Evolutionary conservation across 306 rosid genomes (phyloP), one percentile per base, ranked within the genome.

Genomic region (Malus sieversii): DNA sequence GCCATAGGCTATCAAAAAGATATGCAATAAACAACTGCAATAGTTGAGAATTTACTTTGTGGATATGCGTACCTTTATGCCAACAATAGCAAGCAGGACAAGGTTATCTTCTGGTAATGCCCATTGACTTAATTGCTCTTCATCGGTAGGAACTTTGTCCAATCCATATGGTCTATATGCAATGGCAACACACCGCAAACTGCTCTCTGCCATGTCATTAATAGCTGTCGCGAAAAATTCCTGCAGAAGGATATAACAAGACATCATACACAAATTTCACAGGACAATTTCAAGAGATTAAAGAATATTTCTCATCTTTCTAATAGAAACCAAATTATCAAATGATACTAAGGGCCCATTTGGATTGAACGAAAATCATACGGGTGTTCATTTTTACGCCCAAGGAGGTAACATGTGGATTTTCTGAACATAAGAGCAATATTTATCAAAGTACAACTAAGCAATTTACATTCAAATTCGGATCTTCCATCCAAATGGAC

Each of bases 141-240:
- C 96, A 66, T 83, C 84, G 23, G 86, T 65, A 55, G 98, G 97
- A 87, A 95, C 83, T 74, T 83, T 82, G 23, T 85, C 90, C 40
- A 80, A 79, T 68, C 90, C 96, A 78, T 83, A 88, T 53, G 88
- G 71, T 85, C 96, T 87, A 81, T 89, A 95, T 68, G 97, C 98
- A 84, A 95, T 86, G 80, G 96, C 97, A 59, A 95, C 92, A 70
- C 98, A 95, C 46, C 98, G 90, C 93, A 95, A 78, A 83, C 98
- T 92, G 72, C 84, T 91, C 70, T 90, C 92, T 77, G 98, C 93
- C 98, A 95, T 95, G 67, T 86, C 84, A 85, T 88, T 78, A 74
- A 95, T 95, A 33, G 96, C 85, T 66, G 51, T 79, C 85, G 51
- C 84, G 72, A 95, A 90, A 82, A 80, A 76, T 0, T 73, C 93